Evolutionary conservation across 768 basidiomycete genomes (phyloP).

Genomic region (Hygrocybe punicea): DNA sequence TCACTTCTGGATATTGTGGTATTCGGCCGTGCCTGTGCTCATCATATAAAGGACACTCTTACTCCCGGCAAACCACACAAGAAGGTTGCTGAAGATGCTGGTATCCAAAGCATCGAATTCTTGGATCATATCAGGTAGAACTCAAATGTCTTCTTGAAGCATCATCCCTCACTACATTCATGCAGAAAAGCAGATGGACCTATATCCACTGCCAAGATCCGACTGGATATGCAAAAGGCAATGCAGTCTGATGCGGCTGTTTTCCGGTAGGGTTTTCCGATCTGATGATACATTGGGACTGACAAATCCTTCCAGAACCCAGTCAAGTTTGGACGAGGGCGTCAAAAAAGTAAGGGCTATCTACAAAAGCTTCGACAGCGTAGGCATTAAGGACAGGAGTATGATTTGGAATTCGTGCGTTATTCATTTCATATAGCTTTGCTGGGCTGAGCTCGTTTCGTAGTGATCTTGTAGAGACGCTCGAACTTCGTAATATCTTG

Average conservation of each 20-base stretch:
- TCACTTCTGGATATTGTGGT: constrained; percentile 98
- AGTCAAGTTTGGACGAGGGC: constrained; percentile 86
- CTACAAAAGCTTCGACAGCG: constrained; percentile 84
- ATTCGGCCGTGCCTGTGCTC: constrained; percentile 98
- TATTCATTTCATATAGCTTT: constrained; percentile 1
- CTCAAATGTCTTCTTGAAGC: not conserved
- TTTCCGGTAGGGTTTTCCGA: constrained; percentile 61
- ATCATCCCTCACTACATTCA: not conserved
- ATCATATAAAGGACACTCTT: constrained; percentile 91
- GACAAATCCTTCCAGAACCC: constrained; percentile 57
- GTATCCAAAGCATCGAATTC: constrained; percentile 77
- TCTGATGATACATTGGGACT: not conserved
- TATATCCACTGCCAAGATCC: constrained; percentile 83
- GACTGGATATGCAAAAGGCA: constrained; percentile 96
- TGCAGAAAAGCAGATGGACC: constrained; percentile 72
- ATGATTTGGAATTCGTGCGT: constrained; percentile 99
- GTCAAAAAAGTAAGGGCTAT: constrained; percentile 81
- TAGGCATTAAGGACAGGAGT: constrained; percentile 96
- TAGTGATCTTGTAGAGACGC: constrained; percentile 94
- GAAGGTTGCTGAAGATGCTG: constrained; percentile 79
- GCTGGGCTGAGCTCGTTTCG: constrained; percentile 4
- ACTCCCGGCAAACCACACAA: constrained; percentile 91
- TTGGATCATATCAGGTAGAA: constrained; percentile 77
- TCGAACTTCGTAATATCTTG: constrained; percentile 93
- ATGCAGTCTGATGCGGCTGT: constrained; percentile 99